phyloP scores from a whole-genome alignment of 176 grass and related monocot genomes.

The Puya raimondii region DNA sequence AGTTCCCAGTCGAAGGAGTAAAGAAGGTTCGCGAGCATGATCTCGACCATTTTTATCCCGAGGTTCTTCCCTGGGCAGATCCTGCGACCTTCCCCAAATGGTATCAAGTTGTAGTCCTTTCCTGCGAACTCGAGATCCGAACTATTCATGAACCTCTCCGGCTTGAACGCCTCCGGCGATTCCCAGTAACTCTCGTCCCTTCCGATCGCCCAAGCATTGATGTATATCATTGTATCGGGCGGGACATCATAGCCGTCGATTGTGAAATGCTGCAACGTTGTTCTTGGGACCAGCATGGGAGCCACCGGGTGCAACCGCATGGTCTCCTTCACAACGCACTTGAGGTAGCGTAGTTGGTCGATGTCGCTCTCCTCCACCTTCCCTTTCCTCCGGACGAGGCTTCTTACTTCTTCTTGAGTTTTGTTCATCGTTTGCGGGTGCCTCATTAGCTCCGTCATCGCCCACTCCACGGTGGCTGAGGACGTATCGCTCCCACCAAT shows the following conservation, averaged over 20 bases:
- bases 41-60: slow-evolving; percentile 2
- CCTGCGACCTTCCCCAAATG: slow-evolving; percentile 28
- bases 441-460: slow-evolving; percentile 24
- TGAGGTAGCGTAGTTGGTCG: slow-evolving; percentile 16
- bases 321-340: slow-evolving; percentile 22
- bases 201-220: not conserved
- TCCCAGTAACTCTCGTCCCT: not conserved
- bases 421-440: slow-evolving; percentile 16
- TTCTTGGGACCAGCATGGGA: slow-evolving; percentile 17
- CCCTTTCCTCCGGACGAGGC: not conserved
- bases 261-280: not conserved
- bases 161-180: slow-evolving; percentile 10
- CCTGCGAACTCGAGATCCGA: slow-evolving; percentile 17
- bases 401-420: slow-evolving; percentile 23
- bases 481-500: slow-evolving; percentile 26
- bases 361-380: slow-evolving; percentile 11
- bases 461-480: slow-evolving; percentile 16
- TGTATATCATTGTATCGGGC: not conserved
- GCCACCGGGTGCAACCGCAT: slow-evolving; percentile 6
- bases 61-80: slow-evolving; percentile 29
- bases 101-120: slow-evolving; percentile 26
- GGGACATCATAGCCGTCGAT: slow-evolving; percentile 8
- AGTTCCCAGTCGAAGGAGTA: slow-evolving; percentile 31
- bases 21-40: slow-evolving; percentile 25
- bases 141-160: slow-evolving; percentile 6